A percentile compares a stretch with the other conserved stretches of the same genome.
Evolutionary conservation across 176 grass and related monocot species (phyloP).

Genomic region (Otatea glauca): DNA sequence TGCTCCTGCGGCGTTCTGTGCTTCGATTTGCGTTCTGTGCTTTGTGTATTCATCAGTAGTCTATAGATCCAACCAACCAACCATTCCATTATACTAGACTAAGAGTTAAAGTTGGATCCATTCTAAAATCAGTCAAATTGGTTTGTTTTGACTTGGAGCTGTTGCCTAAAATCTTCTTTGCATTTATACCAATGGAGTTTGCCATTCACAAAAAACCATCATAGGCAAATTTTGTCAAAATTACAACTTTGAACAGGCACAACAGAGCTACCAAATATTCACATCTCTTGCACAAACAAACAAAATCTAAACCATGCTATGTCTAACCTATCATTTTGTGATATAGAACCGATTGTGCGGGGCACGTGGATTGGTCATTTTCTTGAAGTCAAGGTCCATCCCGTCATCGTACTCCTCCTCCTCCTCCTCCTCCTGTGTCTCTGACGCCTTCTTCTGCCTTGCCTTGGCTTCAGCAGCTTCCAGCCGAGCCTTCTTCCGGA

Average conservation of each 20-base stretch:
- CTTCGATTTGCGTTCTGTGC: background rate
- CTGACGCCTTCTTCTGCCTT: slow-evolving; percentile 30
- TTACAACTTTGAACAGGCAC: slow-evolving; percentile 16
- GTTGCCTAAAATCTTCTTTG: background rate
- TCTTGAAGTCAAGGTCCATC: slow-evolving; percentile 72
- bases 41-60: background rate
- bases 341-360: slow-evolving; percentile 49
- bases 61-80: background rate
- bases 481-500: slow-evolving; percentile 37
- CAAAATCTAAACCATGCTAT: slow-evolving; percentile 27
- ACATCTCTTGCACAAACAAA: slow-evolving; percentile 30
- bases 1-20: no score
- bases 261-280: slow-evolving; percentile 21
- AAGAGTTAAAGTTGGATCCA: background rate
- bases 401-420: slow-evolving; percentile 63
- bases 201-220: background rate
- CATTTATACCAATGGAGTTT: background rate
- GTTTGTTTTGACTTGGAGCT: background rate
- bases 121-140: background rate
- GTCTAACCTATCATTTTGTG: slow-evolving; percentile 41
- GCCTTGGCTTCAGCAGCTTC: slow-evolving; percentile 47
- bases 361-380: slow-evolving; percentile 42
- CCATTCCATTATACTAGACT: background rate
- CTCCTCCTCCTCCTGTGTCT: slow-evolving; percentile 20
- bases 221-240: background rate